phyloP scores from a whole-genome alignment of 2,329 filamentous ascomycete genomes.

The Epichloe elymi region DNA sequence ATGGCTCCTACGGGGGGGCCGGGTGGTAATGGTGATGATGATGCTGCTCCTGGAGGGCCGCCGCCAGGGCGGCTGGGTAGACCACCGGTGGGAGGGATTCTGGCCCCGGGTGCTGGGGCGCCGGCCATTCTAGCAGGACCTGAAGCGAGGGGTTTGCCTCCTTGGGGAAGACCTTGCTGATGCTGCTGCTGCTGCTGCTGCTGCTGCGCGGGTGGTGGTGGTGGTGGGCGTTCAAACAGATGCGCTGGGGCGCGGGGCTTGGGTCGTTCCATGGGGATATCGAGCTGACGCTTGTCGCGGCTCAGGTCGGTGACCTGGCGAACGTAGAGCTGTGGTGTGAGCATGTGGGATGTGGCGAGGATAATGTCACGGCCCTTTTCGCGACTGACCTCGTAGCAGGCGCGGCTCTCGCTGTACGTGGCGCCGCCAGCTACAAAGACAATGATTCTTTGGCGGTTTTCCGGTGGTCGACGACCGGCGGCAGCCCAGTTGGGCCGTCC shows the following conservation, averaged over 20 bases:
- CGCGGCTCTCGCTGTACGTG: conserved; percentile 78
- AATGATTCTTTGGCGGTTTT: conserved; percentile 81
- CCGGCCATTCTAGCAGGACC: conserved; percentile 2
- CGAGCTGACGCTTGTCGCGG: conserved; percentile 58
- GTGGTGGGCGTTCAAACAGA: conserved; percentile 62
- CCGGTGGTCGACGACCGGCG: conserved; percentile 54
- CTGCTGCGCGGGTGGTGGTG: conserved; percentile 31
- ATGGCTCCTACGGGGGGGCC: conserved; percentile 44
- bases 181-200: conserved; percentile 38
- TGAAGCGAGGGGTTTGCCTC: not conserved
- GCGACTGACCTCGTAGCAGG: conserved; percentile 76
- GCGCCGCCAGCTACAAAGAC: conserved; percentile 93
- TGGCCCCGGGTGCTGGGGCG: not conserved
- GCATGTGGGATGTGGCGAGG: conserved; percentile 82
- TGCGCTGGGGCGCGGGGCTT: conserved; percentile 74
- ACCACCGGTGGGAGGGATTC: conserved; percentile 9
- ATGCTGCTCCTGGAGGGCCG: conserved; percentile 6
- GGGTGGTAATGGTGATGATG: not conserved
- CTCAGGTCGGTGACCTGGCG: conserved; percentile 72
- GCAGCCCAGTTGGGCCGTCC: conserved; percentile 95
- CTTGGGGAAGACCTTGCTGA: conserved; percentile 5
- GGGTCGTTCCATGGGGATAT: conserved; percentile 69
- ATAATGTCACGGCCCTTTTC: conserved; percentile 69
- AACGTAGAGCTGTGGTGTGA: conserved; percentile 71
- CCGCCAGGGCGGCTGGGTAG: conserved; percentile 12